Percentiles rank a stretch among this genome's conserved stretches.
Evolutionary conservation across 2,329 filamentous ascomycete species (phyloP).

Genomic region (Proliferodiscus dingleyae): DNA sequence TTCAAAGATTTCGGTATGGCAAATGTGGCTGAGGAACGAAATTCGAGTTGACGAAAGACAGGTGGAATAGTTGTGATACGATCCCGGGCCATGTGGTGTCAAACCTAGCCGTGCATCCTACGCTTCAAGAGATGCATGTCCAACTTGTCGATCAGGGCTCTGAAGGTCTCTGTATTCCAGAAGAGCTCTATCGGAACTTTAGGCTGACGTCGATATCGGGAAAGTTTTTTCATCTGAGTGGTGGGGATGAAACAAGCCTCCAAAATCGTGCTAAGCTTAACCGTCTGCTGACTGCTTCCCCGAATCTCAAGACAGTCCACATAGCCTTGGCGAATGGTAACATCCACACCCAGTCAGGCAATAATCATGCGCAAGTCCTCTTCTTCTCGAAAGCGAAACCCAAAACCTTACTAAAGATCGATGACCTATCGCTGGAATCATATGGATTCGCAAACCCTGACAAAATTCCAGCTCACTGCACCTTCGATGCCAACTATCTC

Average conservation of each 20-base stretch:
- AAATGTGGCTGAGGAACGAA: neutral
- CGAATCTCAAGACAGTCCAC: neutral
- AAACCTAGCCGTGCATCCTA: neutral
- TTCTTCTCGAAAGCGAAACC: neutral
- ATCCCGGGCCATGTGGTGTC: neutral
- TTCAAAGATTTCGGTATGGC: neutral
- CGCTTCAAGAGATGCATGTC: neutral
- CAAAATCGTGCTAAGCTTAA: neutral
- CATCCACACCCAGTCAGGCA: too few relatives aligned
- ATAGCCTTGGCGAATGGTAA: too few relatives aligned
- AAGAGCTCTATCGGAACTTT: neutral
- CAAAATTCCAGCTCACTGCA: neutral
- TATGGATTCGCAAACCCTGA: neutral
- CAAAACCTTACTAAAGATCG: neutral
- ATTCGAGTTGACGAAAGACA: neutral
- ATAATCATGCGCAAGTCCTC: neutral
- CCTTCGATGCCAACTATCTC: neutral
- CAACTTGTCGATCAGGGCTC: neutral
- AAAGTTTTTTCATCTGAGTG: neutral
- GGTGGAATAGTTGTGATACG: neutral
- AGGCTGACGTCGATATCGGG: neutral
- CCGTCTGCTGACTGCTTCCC: neutral
- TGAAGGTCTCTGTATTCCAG: neutral
- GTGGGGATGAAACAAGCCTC: neutral
- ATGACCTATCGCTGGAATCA: neutral